Percentiles rank a stretch among this genome's conserved stretches.
Evolutionary conservation across 805 yeast species (phyloP).

Genomic region (Grigorovia humatica): DNA sequence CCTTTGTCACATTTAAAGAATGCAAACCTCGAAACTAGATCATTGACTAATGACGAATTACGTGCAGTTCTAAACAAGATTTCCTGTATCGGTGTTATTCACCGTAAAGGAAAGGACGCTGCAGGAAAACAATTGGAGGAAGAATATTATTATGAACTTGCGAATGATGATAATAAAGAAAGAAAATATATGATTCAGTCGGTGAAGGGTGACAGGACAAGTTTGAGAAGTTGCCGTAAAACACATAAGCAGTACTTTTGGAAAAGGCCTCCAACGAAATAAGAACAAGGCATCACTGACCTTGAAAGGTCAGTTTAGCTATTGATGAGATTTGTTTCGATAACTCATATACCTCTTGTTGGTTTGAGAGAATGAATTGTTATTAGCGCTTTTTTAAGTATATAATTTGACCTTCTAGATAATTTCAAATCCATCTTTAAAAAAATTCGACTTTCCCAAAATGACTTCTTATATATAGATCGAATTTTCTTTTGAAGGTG

Average conservation of each 20-base stretch:
- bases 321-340: not conserved
- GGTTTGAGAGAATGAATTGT: too few relatives aligned
- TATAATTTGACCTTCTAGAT: too few relatives aligned
- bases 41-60: conserved; percentile 36
- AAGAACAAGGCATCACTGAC: not conserved
- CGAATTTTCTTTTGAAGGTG: too few relatives aligned
- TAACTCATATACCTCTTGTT: too few relatives aligned
- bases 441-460: too few relatives aligned
- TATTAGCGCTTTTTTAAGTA: too few relatives aligned
- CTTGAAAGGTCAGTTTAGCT: not conserved
- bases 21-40: conserved; percentile 46
- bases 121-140: conserved; percentile 92
- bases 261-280: conserved; percentile 33
- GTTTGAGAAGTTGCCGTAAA: conserved; percentile 82
- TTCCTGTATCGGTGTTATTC: conserved; percentile 60
- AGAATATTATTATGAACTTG: conserved; percentile 85
- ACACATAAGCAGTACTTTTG: conserved; percentile 71
- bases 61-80: conserved; percentile 36
- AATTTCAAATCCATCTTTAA: too few relatives aligned
- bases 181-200: conserved; percentile 65
- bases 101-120: conserved; percentile 88
- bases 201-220: conserved; percentile 66
- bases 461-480: too few relatives aligned
- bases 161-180: conserved; percentile 61
- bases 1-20: conserved; percentile 64